A percentile compares a stretch with the other conserved stretches of the same genome.
These are phyloP conservation scores for Crucibulum laeve DNA, from an alignment of 768 basidiomycete species.

Conservation along the genomic window DNA sequence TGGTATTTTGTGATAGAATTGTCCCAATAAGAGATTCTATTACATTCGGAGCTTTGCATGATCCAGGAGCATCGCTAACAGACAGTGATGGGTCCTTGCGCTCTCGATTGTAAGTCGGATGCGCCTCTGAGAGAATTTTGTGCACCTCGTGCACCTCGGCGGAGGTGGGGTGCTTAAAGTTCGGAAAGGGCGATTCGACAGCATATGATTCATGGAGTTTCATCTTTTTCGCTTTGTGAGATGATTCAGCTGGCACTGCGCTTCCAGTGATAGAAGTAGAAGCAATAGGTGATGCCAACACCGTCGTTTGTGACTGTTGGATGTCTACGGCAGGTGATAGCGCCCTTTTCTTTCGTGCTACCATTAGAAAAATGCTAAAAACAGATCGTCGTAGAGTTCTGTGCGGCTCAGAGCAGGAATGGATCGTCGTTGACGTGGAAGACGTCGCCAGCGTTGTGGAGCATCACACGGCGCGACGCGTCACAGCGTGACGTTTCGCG, in stretches of 20 bases:
- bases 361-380: too few species aligned
- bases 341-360: too few species aligned
- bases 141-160: slow-evolving; percentile 35
- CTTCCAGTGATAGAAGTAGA: slow-evolving; percentile 3
- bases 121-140: slow-evolving; percentile 33
- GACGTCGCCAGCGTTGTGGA: too few species aligned
- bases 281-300: too few species aligned
- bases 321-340: too few species aligned
- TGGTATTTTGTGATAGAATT: slow-evolving; percentile 59
- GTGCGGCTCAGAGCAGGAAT: too few species aligned
- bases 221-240: slow-evolving; percentile 39
- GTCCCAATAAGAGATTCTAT: slow-evolving; percentile 55
- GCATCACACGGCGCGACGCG: slow-evolving; percentile 4
- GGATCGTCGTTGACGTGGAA: too few species aligned
- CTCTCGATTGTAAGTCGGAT: slow-evolving; percentile 25
- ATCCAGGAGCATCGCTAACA: slow-evolving; percentile 33
- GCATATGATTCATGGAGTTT: slow-evolving; percentile 41
- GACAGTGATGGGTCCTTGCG: slow-evolving; percentile 17
- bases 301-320: too few species aligned
- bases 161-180: slow-evolving; percentile 38
- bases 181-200: slow-evolving; percentile 41
- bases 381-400: too few species aligned
- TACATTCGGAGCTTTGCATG: slow-evolving; percentile 46
- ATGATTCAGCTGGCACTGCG: slow-evolving; percentile 6
- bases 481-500: slow-evolving; percentile 18